phyloP scores from a whole-genome alignment of 768 basidiomycete genomes.

The Russula dissimulans region DNA sequence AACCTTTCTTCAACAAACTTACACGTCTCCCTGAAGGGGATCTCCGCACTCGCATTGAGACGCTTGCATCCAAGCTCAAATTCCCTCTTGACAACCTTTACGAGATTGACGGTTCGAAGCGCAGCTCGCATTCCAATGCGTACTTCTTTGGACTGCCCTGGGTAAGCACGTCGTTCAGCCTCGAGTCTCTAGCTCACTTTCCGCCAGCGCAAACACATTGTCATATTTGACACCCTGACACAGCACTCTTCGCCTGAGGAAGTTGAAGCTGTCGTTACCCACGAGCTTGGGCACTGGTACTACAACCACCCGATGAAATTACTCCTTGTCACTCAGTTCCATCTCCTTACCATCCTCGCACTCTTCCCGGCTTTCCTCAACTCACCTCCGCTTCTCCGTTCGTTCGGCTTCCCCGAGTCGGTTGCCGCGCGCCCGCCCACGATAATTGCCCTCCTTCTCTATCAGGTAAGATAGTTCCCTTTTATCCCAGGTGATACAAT shows the following conservation, averaged over 20 bases:
- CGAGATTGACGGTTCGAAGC: conserved; percentile 95
- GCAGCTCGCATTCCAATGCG: conserved; percentile 93
- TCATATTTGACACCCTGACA: conserved; percentile 96
- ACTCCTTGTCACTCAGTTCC: conserved; percentile 75
- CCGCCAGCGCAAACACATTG: conserved; percentile 78
- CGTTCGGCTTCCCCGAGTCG: conserved; percentile 68
- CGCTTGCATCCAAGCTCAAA: conserved; percentile 66
- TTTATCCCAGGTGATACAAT: background rate
- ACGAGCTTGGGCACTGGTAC: conserved; percentile 97
- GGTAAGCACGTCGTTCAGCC: conserved; percentile 34
- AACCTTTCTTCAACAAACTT: conserved; percentile 96
- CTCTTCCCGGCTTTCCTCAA: conserved; percentile 86
- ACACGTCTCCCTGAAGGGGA: conserved; percentile 75
- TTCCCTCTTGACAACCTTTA: conserved; percentile 94
- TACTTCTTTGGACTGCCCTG: conserved; percentile 97
- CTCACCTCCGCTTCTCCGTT: conserved; percentile 64
- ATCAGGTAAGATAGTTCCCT: conserved; percentile 43
- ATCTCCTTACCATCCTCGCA: conserved; percentile 79
- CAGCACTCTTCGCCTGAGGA: conserved; percentile 84
- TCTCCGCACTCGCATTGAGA: conserved; percentile 67
- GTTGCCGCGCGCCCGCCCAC: conserved; percentile 66
- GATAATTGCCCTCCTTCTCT: conserved; percentile 78
- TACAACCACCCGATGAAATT: conserved; percentile 86
- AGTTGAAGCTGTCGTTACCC: conserved; percentile 94
- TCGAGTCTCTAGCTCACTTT: background rate